Evolutionary conservation across 805 yeast species (phyloP).

Genomic region (Lipomyces oligophaga): DNA sequence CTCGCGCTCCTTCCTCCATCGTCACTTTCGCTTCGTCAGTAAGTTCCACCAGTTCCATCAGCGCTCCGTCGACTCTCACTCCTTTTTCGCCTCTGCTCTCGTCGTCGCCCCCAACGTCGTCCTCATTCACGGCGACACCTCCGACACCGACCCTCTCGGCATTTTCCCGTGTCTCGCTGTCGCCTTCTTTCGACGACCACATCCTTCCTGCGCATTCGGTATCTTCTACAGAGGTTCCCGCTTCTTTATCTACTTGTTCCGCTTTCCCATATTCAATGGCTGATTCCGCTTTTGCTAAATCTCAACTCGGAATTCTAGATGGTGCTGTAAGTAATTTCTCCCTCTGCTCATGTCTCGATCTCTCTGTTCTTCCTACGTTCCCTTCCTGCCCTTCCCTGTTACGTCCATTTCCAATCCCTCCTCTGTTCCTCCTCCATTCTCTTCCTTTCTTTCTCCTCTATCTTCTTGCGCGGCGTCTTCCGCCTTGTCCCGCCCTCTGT

Average conservation of each 20-base stretch:
- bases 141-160: constrained; percentile 2
- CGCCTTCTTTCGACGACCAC: not conserved
- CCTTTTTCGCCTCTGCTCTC: not conserved
- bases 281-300: constrained; percentile 16
- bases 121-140: not conserved
- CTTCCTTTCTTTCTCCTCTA: not conserved
- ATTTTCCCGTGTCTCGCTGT: not conserved
- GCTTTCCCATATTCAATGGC: constrained; percentile 4
- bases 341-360: not conserved
- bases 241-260: constrained; percentile 7
- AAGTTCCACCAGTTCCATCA: not conserved
- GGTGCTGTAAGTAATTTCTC: constrained; percentile 13
- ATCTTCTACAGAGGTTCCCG: constrained; percentile 1
- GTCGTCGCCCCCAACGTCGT: not conserved
- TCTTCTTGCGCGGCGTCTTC: not conserved
- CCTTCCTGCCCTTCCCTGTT: not conserved
- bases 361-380: not conserved
- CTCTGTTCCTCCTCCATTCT: not conserved
- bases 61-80: not conserved
- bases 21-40: not conserved
- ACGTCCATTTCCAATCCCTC: not conserved
- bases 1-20: constrained; percentile 4
- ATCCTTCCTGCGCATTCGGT: constrained; percentile 6
- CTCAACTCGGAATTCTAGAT: constrained; percentile 15
- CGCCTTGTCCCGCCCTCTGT: not conserved